A percentile compares a stretch with the other conserved stretches of the same genome.
Conservation (phyloP, 2,329 filamentous ascomycete genomes). For the Tolypocladium nubicola region DNA sequence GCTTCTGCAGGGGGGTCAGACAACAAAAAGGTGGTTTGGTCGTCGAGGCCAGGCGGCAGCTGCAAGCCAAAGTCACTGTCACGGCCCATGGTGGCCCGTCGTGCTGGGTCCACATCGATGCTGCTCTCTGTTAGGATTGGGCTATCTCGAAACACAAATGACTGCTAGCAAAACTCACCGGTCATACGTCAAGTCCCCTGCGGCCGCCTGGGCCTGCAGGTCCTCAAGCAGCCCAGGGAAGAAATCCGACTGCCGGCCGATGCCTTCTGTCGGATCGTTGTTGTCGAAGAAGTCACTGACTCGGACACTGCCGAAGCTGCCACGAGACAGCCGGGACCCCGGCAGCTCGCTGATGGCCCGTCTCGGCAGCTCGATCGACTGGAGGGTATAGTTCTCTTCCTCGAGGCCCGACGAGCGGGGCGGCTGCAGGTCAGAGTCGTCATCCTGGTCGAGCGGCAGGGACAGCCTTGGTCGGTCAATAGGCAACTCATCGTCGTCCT, state of each 20-base stretch:
- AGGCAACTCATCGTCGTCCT: slow-evolving; percentile 39
- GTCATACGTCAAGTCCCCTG: slow-evolving; percentile 32
- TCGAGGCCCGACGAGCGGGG: slow-evolving; percentile 45
- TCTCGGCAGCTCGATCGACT: slow-evolving; percentile 50
- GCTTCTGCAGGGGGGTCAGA: slow-evolving; percentile 17
- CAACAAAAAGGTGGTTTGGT: slow-evolving; percentile 42
- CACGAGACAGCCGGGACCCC: slow-evolving; percentile 35
- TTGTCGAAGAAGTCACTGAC: slow-evolving; percentile 40
- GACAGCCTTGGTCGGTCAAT: slow-evolving; percentile 44
- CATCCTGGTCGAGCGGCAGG: slow-evolving; percentile 39
- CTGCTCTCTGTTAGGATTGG: slow-evolving; percentile 6
- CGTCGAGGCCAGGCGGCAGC: slow-evolving; percentile 34
- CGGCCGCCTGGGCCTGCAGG: slow-evolving; percentile 25
- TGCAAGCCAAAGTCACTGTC: slow-evolving; percentile 42
- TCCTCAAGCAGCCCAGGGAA: slow-evolving; percentile 38
- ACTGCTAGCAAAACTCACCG: slow-evolving; percentile 18
- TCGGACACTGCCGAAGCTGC: slow-evolving; percentile 41
- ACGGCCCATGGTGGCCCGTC: slow-evolving; percentile 28
- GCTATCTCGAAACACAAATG: too few species aligned
- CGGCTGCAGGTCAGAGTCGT: slow-evolving; percentile 40
- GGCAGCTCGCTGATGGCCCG: slow-evolving; percentile 37
- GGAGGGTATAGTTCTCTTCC: slow-evolving; percentile 47
- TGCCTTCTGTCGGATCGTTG: slow-evolving; percentile 27
- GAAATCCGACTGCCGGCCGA: slow-evolving; percentile 38
- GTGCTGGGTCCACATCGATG: slow-evolving; percentile 29